These are phyloP conservation scores for Colletotrichum lentis DNA, from an alignment of 2,329 filamentous ascomycete species.

Conservation along the genomic window DNA sequence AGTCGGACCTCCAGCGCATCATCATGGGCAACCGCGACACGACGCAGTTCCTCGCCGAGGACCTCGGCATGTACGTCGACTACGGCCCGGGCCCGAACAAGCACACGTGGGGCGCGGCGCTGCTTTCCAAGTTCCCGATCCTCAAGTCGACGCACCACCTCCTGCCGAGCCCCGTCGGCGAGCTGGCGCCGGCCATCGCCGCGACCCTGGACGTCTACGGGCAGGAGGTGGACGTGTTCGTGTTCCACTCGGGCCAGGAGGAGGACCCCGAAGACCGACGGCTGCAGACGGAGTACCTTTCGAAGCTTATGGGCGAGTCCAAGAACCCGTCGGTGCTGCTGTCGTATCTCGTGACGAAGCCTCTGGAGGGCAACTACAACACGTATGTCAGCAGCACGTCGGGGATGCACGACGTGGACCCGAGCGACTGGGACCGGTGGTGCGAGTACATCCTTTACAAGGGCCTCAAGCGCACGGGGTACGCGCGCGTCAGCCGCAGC, in stretches of 20 bases:
- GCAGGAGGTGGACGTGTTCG: conserved; percentile 88
- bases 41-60: conserved; percentile 93
- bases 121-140: conserved; percentile 97
- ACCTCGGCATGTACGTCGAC: conserved; percentile 98
- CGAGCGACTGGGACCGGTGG: conserved; percentile 94
- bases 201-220: conserved; percentile 96
- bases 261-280: conserved; percentile 93
- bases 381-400: conserved; percentile 87
- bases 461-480: conserved; percentile 82
- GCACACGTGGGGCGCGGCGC: conserved; percentile 94
- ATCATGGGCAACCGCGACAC: conserved; percentile 99
- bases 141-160: conserved; percentile 96
- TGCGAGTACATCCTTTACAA: conserved; percentile 99
- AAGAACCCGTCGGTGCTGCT: conserved; percentile 84
- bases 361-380: conserved; percentile 93
- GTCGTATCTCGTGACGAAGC: conserved; percentile 91
- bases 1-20: conserved; percentile 93
- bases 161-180: conserved; percentile 89
- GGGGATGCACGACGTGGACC: conserved; percentile 95
- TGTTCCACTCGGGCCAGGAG: conserved; percentile 98
- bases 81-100: conserved; percentile 98
- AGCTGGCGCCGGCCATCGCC: conserved; percentile 94
- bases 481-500: conserved; percentile 85
- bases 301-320: conserved; percentile 85
- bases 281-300: conserved; percentile 84